Evolutionary conservation across 2,329 filamentous ascomycete species (phyloP).

Genomic region (Fusarium sulawesiense): DNA sequence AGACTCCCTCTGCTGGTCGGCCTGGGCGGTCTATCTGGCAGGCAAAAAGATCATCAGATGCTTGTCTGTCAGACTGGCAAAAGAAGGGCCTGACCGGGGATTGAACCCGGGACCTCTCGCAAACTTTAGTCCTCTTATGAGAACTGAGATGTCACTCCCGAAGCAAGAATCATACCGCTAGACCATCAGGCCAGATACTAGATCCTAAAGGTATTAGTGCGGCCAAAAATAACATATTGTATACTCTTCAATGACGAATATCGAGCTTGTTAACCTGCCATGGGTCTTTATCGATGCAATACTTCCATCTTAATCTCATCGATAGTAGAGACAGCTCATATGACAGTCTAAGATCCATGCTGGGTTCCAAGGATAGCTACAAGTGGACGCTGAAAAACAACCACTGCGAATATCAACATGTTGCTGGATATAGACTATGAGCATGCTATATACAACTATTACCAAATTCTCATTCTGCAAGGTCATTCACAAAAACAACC

Average conservation of each 20-base stretch:
- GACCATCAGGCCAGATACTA: constrained; percentile 31
- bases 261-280: rapidly evolving
- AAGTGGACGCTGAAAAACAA: not conserved
- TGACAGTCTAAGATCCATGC: not conserved
- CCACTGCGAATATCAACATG: not conserved
- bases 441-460: not conserved
- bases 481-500: not conserved
- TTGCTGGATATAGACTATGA: not conserved
- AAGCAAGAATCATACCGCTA: constrained; percentile 38
- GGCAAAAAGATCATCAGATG: not conserved
- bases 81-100: constrained; percentile 57
- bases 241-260: not conserved
- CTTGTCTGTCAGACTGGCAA: not conserved
- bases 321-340: not conserved
- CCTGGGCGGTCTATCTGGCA: not conserved
- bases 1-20: not conserved
- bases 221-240: not conserved
- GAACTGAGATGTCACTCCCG: constrained; percentile 31
- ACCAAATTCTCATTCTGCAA: not conserved
- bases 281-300: not conserved
- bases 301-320: not conserved
- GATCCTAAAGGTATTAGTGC: constrained; percentile 6
- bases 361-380: not conserved
- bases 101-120: constrained; percentile 62
- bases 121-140: constrained; percentile 34